Evolutionary conservation across 2,329 filamentous ascomycete species (phyloP).

Genomic region (Apiospora aurea): DNA sequence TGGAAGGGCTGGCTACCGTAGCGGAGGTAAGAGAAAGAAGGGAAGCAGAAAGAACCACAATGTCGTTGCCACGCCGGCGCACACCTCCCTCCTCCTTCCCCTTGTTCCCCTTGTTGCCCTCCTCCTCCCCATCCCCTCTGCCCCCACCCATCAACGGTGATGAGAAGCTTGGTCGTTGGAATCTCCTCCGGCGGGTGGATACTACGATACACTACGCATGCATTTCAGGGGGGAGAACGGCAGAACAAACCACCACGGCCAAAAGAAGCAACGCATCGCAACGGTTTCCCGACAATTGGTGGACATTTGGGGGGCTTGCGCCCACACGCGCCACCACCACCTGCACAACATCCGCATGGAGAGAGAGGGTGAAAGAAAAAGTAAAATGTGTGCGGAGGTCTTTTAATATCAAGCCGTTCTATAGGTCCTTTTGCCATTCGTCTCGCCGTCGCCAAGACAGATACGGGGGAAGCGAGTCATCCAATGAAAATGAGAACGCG

Average conservation of each 20-base stretch:
- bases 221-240: neutral
- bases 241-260: slow-evolving; percentile 3
- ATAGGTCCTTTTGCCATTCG: neutral
- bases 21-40: neutral
- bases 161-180: neutral
- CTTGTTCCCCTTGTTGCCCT: neutral
- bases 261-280: neutral
- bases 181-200: neutral
- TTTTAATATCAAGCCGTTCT: slow-evolving; percentile 12
- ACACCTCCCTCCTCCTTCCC: neutral
- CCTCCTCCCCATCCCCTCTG: neutral
- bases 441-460: neutral
- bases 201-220: neutral
- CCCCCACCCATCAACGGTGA: neutral
- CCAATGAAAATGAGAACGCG: neutral
- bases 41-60: neutral
- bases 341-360: neutral
- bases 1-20: neutral
- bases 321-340: neutral
- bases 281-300: slow-evolving; percentile 14
- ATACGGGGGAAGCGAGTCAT: neutral
- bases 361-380: neutral
- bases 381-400: slow-evolving; percentile 10
- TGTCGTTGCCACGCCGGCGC: slow-evolving; percentile 12
- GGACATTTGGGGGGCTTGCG: neutral